These are phyloP conservation scores for Pluteus cervinus DNA, from an alignment of 768 basidiomycete species.

Conservation along the genomic window DNA sequence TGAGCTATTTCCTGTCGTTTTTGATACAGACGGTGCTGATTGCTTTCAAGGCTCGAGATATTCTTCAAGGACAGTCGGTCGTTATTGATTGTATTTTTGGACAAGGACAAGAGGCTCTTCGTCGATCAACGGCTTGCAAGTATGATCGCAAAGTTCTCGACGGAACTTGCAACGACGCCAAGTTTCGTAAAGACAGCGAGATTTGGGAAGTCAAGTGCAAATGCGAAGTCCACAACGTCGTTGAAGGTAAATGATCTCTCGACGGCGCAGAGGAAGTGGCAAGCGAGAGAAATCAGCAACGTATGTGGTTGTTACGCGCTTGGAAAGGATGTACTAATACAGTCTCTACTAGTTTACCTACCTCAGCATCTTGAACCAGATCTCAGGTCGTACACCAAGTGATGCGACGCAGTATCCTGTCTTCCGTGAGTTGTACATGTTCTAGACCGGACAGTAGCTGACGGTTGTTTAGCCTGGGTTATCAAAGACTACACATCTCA, in stretches of 20 bases:
- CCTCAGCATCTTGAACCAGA: conserved; percentile 82
- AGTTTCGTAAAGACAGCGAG: conserved; percentile 50
- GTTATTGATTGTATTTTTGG: conserved; percentile 75
- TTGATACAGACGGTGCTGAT: conserved; percentile 1
- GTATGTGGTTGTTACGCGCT: conserved; percentile 32
- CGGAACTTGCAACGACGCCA: conserved; percentile 40
- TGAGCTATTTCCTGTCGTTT: conserved; percentile 32
- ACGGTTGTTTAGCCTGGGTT: conserved; percentile 67
- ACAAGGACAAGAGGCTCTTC: conserved; percentile 56
- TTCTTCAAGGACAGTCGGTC: conserved; percentile 93
- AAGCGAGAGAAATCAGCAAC: conserved; percentile 86
- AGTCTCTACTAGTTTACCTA: conserved; percentile 66
- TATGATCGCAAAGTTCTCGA: conserved; percentile 37
- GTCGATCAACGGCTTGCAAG: conserved; percentile 46
- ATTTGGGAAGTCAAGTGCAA: conserved; percentile 46
- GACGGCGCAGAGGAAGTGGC: conserved; percentile 79
- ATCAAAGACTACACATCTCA: conserved; percentile 77
- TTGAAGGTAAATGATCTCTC: conserved; percentile 56
- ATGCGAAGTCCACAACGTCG: conserved; percentile 40
- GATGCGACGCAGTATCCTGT: conserved; percentile 95
- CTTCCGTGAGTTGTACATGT: conserved; percentile 51
- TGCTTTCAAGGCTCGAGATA: conserved; percentile 62
- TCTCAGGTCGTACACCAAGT: conserved; percentile 88
- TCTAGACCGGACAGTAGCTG: neutral
- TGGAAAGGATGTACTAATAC: conserved; percentile 2